A percentile compares a stretch with the other conserved stretches of the same genome.
Evolutionary conservation across 257 asterid species (phyloP).

Genomic region (Paraleonurus japonicus): DNA sequence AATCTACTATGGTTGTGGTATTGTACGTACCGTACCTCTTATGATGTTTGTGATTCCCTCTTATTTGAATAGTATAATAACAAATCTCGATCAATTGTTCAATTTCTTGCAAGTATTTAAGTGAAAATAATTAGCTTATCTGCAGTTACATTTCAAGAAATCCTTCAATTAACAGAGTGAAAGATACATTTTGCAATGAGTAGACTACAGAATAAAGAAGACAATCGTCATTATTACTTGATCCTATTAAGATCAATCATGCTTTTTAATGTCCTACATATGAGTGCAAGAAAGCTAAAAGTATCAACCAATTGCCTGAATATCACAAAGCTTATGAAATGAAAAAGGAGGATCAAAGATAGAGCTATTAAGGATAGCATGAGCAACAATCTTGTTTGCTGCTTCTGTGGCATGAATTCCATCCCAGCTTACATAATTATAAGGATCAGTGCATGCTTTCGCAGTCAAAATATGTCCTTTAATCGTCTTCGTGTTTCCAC

Average conservation of each 20-base stretch:
- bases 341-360: slow-evolving; percentile 39
- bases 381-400: slow-evolving; percentile 62
- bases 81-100: not conserved
- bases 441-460: slow-evolving; percentile 58
- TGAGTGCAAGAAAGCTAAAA: not conserved
- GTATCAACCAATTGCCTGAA: slow-evolving; percentile 24
- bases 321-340: slow-evolving; percentile 28
- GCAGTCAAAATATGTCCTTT: slow-evolving; percentile 46
- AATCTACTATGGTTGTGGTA: too few species aligned
- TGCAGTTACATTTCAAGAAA: not conserved
- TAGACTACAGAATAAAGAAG: not conserved
- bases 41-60: too few species aligned
- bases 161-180: too few species aligned
- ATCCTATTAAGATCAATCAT: slow-evolving; percentile 9
- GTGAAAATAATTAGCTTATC: not conserved
- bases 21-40: too few species aligned
- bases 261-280: not conserved
- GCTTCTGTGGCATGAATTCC: slow-evolving; percentile 83
- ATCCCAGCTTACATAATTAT: slow-evolving; percentile 72
- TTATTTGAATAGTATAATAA: too few species aligned
- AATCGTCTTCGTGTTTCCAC: slow-evolving; percentile 49
- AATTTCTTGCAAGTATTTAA: not conserved
- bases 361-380: slow-evolving; percentile 36
- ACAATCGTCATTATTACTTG: not conserved
- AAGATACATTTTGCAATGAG: too few species aligned